A percentile compares a stretch with the other conserved stretches of the same genome.
Conservation (phyloP, 75 land plant genomes). For the Pinus taeda region DNA sequence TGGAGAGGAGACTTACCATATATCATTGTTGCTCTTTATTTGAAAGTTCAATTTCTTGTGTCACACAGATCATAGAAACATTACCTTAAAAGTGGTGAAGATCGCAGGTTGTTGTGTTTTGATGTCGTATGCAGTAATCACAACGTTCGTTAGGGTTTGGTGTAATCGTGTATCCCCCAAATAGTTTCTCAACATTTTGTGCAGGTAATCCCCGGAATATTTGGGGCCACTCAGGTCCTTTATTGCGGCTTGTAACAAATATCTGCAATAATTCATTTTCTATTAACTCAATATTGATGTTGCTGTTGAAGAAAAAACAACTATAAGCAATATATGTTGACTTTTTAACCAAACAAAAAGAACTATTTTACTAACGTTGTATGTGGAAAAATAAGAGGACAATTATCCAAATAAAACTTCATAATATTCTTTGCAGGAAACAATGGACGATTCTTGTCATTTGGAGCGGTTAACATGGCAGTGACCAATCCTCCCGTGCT, state of each 20-base stretch:
- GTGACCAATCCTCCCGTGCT: conserved; percentile 51
- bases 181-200: neutral
- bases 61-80: neutral
- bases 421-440: conserved; percentile 35
- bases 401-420: conserved; percentile 24
- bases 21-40: neutral
- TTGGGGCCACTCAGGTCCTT: conserved; percentile 29
- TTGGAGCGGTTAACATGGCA: conserved; percentile 46
- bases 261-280: neutral
- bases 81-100: conserved; percentile 36
- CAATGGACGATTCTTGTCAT: conserved; percentile 33
- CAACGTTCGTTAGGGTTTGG: conserved; percentile 36
- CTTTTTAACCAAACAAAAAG: too few species aligned
- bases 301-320: neutral
- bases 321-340: neutral
- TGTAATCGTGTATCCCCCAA: conserved; percentile 19
- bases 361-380: too few species aligned
- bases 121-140: conserved; percentile 54
- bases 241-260: too few species aligned
- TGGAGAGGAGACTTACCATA: neutral
- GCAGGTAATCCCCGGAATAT: conserved; percentile 41
- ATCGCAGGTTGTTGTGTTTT: conserved; percentile 42
- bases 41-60: neutral
- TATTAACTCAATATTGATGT: neutral
- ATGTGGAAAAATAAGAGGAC: conserved; percentile 17